These are phyloP conservation scores for Penicillium freii DNA, from an alignment of 2,329 filamentous ascomycete genomes.

Conservation along the genomic window DNA sequence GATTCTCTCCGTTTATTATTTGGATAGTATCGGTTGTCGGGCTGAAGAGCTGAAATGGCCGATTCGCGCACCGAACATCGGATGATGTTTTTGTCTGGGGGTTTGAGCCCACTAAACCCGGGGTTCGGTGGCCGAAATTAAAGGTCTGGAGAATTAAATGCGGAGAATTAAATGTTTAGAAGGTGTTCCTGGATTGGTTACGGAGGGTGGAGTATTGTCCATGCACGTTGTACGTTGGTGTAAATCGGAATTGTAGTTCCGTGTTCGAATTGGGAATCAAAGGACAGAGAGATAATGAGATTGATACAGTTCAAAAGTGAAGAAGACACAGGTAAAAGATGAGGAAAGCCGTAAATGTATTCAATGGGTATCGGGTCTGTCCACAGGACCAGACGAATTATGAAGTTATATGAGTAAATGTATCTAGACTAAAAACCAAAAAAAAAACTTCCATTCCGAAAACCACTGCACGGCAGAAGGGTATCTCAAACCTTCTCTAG, in stretches of 20 bases:
- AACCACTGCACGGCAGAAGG: slow-evolving; percentile 32
- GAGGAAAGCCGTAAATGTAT: background rate
- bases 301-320: background rate
- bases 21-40: background rate
- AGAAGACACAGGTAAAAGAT: background rate
- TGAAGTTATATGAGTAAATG: slow-evolving; percentile 11
- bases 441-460: slow-evolving; percentile 6
- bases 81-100: slow-evolving; percentile 10
- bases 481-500: slow-evolving; percentile 49
- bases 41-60: slow-evolving; percentile 14
- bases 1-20: background rate
- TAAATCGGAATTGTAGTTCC: background rate
- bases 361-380: slow-evolving; percentile 18
- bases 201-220: too few relatives aligned
- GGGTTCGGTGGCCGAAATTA: background rate
- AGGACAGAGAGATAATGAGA: background rate
- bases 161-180: background rate
- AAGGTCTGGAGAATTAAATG: background rate
- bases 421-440: slow-evolving; percentile 6
- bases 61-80: slow-evolving; percentile 24
- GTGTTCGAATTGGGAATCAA: background rate
- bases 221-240: background rate
- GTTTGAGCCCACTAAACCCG: background rate
- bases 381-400: slow-evolving; percentile 11
- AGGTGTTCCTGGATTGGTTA: background rate